Percentiles rank a stretch among this genome's conserved stretches.
phyloP scores from a whole-genome alignment of 495 filamentous ascomycete genomes.

The Aspergillus haitiensis region DNA sequence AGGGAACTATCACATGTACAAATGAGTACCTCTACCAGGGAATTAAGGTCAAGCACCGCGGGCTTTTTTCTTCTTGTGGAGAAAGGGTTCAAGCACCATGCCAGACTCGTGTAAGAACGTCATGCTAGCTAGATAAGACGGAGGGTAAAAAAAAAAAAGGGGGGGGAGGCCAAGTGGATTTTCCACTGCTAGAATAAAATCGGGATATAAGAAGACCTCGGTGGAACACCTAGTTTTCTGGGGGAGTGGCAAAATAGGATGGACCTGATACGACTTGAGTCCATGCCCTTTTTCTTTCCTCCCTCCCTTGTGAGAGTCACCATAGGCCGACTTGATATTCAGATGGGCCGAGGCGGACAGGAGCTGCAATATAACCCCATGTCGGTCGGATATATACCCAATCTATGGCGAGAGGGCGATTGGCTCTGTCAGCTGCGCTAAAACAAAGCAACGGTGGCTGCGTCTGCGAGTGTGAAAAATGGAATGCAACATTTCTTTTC shows the following conservation, averaged over 20 bases:
- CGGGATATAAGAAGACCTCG: conserved; percentile 17
- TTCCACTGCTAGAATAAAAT: neutral
- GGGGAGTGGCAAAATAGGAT: neutral
- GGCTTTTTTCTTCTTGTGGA: conserved; percentile 19
- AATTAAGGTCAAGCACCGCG: conserved; percentile 19
- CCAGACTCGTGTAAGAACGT: conserved; percentile 1
- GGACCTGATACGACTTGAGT: neutral
- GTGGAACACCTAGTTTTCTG: neutral
- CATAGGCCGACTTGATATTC: neutral
- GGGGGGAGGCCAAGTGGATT: neutral
- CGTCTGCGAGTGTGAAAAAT: neutral
- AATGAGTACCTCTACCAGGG: neutral
- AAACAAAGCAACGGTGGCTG: neutral
- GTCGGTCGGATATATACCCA: neutral
- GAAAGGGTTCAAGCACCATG: conserved; percentile 12
- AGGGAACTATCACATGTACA: conserved; percentile 24
- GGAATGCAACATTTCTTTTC: conserved; percentile 15
- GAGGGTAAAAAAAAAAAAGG: conserved; percentile 5
- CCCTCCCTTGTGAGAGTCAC: neutral
- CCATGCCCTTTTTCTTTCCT: neutral
- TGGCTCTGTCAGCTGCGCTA: neutral
- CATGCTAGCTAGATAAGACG: neutral
- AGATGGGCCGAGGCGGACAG: conserved; percentile 11
- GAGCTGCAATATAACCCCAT: neutral
- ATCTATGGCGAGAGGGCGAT: neutral